Evolutionary conservation across 257 asterid genomes (phyloP).

Genomic region (Apocynum venetum): DNA sequence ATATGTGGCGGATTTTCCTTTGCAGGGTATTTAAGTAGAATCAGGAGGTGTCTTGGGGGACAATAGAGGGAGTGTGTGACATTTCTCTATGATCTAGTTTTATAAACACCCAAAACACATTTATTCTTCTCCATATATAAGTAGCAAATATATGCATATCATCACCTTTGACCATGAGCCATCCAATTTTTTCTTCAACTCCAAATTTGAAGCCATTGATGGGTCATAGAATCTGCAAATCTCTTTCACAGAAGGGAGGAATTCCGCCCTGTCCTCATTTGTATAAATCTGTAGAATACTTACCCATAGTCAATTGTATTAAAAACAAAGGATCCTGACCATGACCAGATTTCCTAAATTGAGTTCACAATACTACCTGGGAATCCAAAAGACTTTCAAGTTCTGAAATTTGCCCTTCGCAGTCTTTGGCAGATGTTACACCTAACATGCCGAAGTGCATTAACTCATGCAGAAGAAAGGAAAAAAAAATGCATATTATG

Average conservation of each 20-base stretch:
- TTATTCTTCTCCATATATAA: not conserved
- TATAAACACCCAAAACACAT: not conserved
- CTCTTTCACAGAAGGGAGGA: conserved; percentile 36
- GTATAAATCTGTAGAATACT: conserved; percentile 47
- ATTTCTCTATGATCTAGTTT: not conserved
- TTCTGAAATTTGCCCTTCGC: conserved; percentile 49
- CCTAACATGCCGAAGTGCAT: conserved; percentile 35
- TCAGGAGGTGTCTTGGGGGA: not conserved
- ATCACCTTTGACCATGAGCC: conserved; percentile 54
- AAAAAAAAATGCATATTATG: no score
- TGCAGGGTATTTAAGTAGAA: not conserved
- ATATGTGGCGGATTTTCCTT: not conserved
- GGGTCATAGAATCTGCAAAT: conserved; percentile 56
- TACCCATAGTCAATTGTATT: not conserved
- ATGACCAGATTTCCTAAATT: conserved; percentile 3
- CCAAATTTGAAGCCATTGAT: conserved; percentile 31
- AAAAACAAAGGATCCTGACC: not conserved
- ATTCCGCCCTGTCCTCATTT: conserved; percentile 33
- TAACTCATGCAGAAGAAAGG: conserved; percentile 16
- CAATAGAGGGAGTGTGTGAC: not conserved
- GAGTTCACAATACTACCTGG: conserved; percentile 34
- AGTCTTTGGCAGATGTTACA: conserved; percentile 35
- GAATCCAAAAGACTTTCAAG: conserved; percentile 84
- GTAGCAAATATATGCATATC: not conserved
- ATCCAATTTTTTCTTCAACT: conserved; percentile 46